phyloP scores from a whole-genome alignment of 1,284 basidiomycete genomes.

The Erythrobasidium hasegawianum region DNA sequence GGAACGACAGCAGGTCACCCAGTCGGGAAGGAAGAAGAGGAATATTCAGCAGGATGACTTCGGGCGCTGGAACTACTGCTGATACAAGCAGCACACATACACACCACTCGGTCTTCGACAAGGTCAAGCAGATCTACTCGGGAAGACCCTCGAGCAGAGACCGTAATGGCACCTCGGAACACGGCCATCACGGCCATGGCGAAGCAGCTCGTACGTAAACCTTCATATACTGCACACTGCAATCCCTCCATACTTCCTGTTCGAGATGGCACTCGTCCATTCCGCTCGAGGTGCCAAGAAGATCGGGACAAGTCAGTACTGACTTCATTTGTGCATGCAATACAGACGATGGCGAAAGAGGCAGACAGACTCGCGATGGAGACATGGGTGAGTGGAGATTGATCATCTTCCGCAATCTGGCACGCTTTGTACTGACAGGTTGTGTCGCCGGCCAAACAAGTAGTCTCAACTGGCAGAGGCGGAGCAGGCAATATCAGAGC shows the following conservation, averaged over 20 bases:
- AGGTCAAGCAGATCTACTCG: constrained; percentile 2
- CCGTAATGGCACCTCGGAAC: not conserved
- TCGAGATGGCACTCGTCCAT: too few species aligned
- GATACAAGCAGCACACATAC: not conserved
- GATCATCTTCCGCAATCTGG: too few species aligned
- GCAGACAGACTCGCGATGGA: not conserved
- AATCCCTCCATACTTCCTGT: too few species aligned
- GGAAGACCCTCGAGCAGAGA: constrained; percentile 1
- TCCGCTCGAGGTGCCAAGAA: too few species aligned
- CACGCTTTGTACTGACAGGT: not conserved
- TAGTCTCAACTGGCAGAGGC: constrained; percentile 30
- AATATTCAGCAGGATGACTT: not conserved
- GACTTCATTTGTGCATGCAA: too few species aligned
- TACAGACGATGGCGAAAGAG: not conserved
- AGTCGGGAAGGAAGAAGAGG: constrained; percentile 3
- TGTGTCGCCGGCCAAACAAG: too few species aligned
- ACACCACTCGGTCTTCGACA: not conserved
- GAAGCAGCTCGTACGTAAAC: too few species aligned
- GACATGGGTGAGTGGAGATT: not conserved
- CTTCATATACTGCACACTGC: too few species aligned
- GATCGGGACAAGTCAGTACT: too few species aligned
- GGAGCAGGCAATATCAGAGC: constrained; percentile 35
- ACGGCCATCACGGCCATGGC: too few species aligned
- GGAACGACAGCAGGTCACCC: constrained; percentile 2
- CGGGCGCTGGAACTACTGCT: not conserved